These are phyloP conservation scores for Monascus ruber DNA, from an alignment of 2,329 filamentous ascomycete genomes.

Conservation along the genomic window DNA sequence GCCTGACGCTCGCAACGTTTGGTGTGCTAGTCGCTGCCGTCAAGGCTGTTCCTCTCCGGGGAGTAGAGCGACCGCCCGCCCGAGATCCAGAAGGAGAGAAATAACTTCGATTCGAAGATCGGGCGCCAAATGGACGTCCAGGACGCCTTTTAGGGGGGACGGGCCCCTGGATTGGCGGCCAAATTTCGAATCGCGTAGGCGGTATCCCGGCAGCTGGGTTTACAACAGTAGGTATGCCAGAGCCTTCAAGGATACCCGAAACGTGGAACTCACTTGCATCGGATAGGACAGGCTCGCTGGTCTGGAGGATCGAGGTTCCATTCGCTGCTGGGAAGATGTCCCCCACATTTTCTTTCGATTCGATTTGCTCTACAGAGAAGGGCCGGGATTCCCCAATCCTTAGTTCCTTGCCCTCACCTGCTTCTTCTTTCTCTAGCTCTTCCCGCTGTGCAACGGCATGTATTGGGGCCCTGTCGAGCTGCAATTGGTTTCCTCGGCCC, in stretches of 20 bases:
- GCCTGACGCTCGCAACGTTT: conserved; percentile 17
- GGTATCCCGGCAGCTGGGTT: conserved; percentile 27
- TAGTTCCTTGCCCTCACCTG: conserved; percentile 13
- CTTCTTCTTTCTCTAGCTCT: conserved; percentile 31
- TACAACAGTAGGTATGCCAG: conserved; percentile 6
- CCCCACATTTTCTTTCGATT: conserved; percentile 6
- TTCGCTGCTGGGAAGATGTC: conserved; percentile 3
- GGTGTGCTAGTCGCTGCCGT: conserved; percentile 18
- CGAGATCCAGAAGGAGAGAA: conserved; percentile 6
- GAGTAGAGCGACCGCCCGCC: conserved; percentile 26
- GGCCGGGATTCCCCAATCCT: conserved; percentile 1
- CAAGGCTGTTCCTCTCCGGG: conserved; percentile 20
- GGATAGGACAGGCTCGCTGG: conserved; percentile 16
- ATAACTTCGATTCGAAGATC: too few relatives aligned
- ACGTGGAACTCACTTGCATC: conserved; percentile 17
- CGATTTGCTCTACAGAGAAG: conserved; percentile 1
- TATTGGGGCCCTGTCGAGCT: conserved; percentile 72
- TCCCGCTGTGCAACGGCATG: conserved; percentile 82
- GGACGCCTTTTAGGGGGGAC: conserved; percentile 21
- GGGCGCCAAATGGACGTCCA: conserved; percentile 24
- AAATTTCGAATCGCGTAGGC: conserved; percentile 33
- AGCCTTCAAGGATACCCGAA: conserved; percentile 5
- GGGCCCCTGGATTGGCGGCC: conserved; percentile 28
- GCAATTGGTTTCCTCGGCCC: conserved; percentile 71
- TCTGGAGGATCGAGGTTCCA: conserved; percentile 7